Conservation (phyloP, 2,329 filamentous ascomycete genomes). For the Paecilomyces variotii region DNA sequence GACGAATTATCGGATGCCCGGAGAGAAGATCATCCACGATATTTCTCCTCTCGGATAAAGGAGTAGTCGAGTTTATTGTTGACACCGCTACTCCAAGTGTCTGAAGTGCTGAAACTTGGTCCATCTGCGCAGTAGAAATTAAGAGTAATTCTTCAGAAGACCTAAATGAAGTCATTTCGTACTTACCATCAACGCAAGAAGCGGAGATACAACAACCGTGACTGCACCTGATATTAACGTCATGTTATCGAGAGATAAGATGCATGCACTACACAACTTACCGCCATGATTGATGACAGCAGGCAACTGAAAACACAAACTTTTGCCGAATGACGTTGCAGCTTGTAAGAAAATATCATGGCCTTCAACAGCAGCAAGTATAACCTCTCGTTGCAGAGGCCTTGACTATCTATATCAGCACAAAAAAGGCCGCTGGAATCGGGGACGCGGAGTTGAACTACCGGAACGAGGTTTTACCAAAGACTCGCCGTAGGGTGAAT, state of each 20-base stretch:
- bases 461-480: conserved; percentile 67
- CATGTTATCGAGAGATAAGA: not conserved
- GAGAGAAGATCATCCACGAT: conserved; percentile 78
- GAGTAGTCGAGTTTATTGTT: conserved; percentile 78
- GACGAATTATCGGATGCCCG: conserved; percentile 71
- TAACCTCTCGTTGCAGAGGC: conserved; percentile 80
- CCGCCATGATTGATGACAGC: conserved; percentile 81
- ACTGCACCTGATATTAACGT: conserved; percentile 43
- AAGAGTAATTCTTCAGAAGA: not conserved
- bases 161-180: not conserved
- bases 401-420: conserved; percentile 35
- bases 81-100: conserved; percentile 69
- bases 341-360: conserved; percentile 93
- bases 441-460: conserved; percentile 25
- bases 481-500: conserved; percentile 65
- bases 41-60: conserved; percentile 52
- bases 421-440: not conserved
- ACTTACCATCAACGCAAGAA: conserved; percentile 77
- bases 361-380: conserved; percentile 68
- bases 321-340: conserved; percentile 70
- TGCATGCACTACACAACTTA: conserved; percentile 38
- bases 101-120: conserved; percentile 77
- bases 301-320: conserved; percentile 84
- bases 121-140: conserved; percentile 52
- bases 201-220: conserved; percentile 81